Conservation (phyloP, 2,329 filamentous ascomycete genomes). For the Talaromyces sp. region DNA sequence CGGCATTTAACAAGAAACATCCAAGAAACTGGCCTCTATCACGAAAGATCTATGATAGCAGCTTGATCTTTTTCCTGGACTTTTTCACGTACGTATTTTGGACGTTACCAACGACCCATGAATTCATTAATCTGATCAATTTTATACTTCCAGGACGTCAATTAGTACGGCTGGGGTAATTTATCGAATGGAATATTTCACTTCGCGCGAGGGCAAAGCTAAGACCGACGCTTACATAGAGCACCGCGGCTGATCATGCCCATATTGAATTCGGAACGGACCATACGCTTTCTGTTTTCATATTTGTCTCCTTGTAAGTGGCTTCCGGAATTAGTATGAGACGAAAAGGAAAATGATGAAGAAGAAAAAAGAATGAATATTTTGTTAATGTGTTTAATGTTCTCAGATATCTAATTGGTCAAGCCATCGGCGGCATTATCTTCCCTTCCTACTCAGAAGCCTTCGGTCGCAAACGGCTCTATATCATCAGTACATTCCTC, state of each 20-base stretch:
- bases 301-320: constrained; percentile 16
- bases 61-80: constrained; percentile 14
- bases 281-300: constrained; percentile 8
- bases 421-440: constrained; percentile 31
- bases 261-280: constrained; percentile 7
- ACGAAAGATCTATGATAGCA: constrained; percentile 13
- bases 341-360: too few relatives aligned
- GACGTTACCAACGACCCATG: neutral
- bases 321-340: neutral
- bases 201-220: neutral
- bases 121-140: neutral
- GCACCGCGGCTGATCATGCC: constrained; percentile 10
- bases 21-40: constrained; percentile 12
- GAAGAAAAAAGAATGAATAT: too few relatives aligned
- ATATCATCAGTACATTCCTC: constrained; percentile 27
- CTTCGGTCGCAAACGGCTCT: constrained; percentile 37
- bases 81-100: constrained; percentile 9
- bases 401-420: constrained; percentile 29
- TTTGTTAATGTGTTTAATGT: too few relatives aligned
- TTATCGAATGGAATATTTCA: neutral
- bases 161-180: constrained; percentile 17
- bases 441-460: constrained; percentile 37
- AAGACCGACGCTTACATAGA: constrained; percentile 1
- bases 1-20: constrained; percentile 10
- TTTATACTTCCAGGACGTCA: constrained; percentile 3